Conservation (phyloP, 192 early-diverging fungal species). For the Coemansia sp. region DNA sequence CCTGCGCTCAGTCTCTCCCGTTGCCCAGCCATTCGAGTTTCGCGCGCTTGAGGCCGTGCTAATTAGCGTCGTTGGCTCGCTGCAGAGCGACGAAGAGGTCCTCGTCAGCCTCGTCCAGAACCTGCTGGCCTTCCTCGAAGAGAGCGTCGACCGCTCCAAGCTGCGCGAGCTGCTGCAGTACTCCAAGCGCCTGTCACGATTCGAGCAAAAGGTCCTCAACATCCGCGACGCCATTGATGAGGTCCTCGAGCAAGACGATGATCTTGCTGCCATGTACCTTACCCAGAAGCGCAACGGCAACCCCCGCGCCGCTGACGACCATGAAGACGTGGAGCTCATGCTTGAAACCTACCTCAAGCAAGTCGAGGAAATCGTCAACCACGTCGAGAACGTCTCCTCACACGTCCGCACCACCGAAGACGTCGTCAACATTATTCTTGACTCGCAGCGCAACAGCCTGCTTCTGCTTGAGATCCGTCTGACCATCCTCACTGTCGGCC, state of each 20-base stretch:
- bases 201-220: constrained; percentile 73
- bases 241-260: constrained; percentile 85
- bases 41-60: constrained; percentile 83
- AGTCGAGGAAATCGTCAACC: constrained; percentile 81
- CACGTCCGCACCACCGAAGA: constrained; percentile 82
- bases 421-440: constrained; percentile 83
- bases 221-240: constrained; percentile 82
- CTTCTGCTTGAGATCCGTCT: constrained; percentile 83
- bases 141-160: constrained; percentile 69
- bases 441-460: constrained; percentile 83
- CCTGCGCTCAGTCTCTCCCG: constrained; percentile 49
- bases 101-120: constrained; percentile 67
- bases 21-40: constrained; percentile 54
- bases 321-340: constrained; percentile 89
- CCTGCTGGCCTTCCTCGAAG: constrained; percentile 72
- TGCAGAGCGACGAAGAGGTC: constrained; percentile 73
- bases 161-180: constrained; percentile 78
- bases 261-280: constrained; percentile 88
- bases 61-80: constrained; percentile 66
- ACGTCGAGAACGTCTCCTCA: constrained; percentile 66
- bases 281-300: constrained; percentile 72
- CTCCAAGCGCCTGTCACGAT: constrained; percentile 78
- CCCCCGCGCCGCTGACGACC: constrained; percentile 63
- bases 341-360: constrained; percentile 89
- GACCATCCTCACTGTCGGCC: constrained; percentile 76